Base-by-base conservation (phyloP, 176 grass and related monocot genomes). In the Raddia distichophylla region DNA sequence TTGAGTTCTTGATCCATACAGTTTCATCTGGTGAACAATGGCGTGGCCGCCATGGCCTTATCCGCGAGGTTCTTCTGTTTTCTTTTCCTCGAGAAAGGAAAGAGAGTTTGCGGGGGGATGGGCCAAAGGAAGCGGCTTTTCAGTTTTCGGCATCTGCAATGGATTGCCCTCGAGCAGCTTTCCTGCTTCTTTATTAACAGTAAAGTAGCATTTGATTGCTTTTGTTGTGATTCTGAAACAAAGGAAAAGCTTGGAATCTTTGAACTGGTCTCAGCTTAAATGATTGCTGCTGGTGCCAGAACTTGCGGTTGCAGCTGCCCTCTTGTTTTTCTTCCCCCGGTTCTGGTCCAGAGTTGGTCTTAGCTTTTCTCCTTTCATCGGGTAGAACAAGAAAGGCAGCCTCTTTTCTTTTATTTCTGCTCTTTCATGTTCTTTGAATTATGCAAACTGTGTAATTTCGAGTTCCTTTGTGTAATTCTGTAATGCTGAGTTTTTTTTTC, bases 181-280 rank as follows among this genome's bases (percentile, higher is more conserved):
- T 77, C 60, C 69, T 76, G 35, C 62, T 60, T 80, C 80, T 81
- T 71, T 58, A 15, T 49, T 81, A 18, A n/a, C 16, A 76, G 58
- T 74, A 56, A 81, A 83, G 47, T 80, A 59, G 73, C 74, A 45
- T 67, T 63, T 75, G 22, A 69, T 43, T 63, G 81, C 48, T 86
- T 67, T 91, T 82, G 44, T 85, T 90, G 71, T 82, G 42, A 82
- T 88, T 80, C 76, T 75, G 70, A 75, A 70, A 69, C 53, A 66
- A 76, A 70, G 64, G 7, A 48, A 91, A 83, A 74, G 59, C 5
- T 69, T 75, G 85, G 87, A 92, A 92, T 92, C 87, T 90, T 90
- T 88, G 79, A 77, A 88, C 67, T 88, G 82, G 85, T 90, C 90
- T 92, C 67, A 46, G 48, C 76, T 87, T 53, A 76, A 79, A 96